phyloP scores from a whole-genome alignment of 306 rosid species.

The Prosopis cineraria region DNA sequence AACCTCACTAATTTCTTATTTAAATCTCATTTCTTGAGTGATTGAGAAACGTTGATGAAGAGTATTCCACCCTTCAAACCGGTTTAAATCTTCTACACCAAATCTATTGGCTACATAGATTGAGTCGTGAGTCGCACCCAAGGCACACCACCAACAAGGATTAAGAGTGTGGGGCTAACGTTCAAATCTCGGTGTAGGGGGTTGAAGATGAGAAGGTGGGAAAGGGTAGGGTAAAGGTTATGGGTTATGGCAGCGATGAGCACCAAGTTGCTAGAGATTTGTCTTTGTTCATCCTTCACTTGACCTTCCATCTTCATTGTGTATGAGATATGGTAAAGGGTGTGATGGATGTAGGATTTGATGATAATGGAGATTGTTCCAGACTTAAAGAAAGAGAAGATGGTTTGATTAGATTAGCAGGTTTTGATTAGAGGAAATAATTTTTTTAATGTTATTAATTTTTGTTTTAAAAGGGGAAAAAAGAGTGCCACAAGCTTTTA shows the following conservation, averaged over 20 bases:
- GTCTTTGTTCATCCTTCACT: no score
- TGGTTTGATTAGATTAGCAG: no score
- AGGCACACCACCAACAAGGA: conserved; percentile 83
- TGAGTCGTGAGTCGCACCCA: conserved; percentile 35
- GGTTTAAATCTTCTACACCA: no score
- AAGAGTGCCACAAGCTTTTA: no score
- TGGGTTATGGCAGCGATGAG: conserved; percentile 73
- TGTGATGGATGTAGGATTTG: no score
- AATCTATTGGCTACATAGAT: conserved; percentile 70
- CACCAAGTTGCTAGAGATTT: conserved; percentile 47
- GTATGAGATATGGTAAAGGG: no score
- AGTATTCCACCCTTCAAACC: conserved; percentile 83
- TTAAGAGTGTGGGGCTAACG: conserved; percentile 49
- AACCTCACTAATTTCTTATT: background rate
- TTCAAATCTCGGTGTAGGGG: conserved; percentile 46
- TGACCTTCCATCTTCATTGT: no score
- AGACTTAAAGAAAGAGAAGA: no score
- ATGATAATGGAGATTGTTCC: no score
- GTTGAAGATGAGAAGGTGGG: conserved; percentile 62
- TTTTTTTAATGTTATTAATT: no score
- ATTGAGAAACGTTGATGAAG: conserved; percentile 52
- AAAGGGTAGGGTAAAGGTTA: conserved; percentile 58
- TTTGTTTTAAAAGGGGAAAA: no score
- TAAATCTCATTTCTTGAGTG: conserved; percentile 55
- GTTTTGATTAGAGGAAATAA: no score